phyloP scores from a whole-genome alignment of 805 yeast species.

The Saccharomycopsis capsularis region DNA sequence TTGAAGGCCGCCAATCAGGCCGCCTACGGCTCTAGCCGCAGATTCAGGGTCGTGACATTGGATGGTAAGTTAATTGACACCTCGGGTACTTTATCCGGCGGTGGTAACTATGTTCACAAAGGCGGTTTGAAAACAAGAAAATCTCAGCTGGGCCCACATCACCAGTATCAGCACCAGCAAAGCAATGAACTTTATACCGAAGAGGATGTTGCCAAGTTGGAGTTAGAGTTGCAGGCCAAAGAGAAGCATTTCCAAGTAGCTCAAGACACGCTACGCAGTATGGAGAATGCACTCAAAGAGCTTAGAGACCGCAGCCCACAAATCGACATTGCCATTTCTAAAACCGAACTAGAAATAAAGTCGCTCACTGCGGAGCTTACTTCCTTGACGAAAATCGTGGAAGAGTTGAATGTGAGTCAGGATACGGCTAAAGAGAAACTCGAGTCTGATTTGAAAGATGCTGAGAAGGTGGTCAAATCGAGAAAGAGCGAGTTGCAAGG shows the following conservation, averaged over 20 bases:
- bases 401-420: constrained; percentile 28
- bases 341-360: constrained; percentile 56
- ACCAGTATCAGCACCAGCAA: constrained; percentile 31
- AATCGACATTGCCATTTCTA: constrained; percentile 53
- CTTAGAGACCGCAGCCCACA: constrained; percentile 65
- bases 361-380: constrained; percentile 48
- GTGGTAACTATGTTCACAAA: constrained; percentile 62
- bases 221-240: constrained; percentile 41
- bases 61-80: constrained; percentile 89
- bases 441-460: constrained; percentile 33
- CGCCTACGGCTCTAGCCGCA: constrained; percentile 67
- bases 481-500: constrained; percentile 36
- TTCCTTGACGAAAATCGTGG: constrained; percentile 38
- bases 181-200: constrained; percentile 32
- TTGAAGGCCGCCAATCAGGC: constrained; percentile 76
- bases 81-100: constrained; percentile 96
- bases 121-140: constrained; percentile 69
- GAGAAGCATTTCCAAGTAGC: constrained; percentile 49
- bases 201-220: constrained; percentile 49
- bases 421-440: constrained; percentile 22
- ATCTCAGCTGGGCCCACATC: constrained; percentile 29
- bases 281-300: constrained; percentile 50
- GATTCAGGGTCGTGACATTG: constrained; percentile 86
- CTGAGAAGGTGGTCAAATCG: constrained; percentile 29
- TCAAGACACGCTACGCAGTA: constrained; percentile 45